These are phyloP conservation scores for Populus ilicifolia DNA, from an alignment of 345 rosid species.

Conservation along the genomic window DNA sequence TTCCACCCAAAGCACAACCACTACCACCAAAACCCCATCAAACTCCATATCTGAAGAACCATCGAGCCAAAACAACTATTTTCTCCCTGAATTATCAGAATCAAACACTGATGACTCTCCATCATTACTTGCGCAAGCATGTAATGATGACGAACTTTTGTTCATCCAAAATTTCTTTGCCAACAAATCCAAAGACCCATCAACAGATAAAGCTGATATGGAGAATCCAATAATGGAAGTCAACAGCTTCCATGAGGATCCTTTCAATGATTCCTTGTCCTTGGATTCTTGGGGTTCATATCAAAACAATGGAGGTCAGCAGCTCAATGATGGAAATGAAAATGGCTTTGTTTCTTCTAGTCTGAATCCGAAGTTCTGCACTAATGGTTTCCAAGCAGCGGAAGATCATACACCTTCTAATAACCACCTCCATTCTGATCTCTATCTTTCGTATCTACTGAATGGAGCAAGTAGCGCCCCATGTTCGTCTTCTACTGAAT, in stretches of 20 bases:
- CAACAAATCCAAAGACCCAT: slow-evolving; percentile 13
- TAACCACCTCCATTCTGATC: slow-evolving; percentile 50
- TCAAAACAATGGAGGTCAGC: slow-evolving; percentile 12
- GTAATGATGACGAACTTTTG: slow-evolving; percentile 61
- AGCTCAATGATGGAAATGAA: background rate
- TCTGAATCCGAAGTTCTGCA: slow-evolving; percentile 1
- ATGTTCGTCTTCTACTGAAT: slow-evolving; percentile 13
- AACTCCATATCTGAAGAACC: slow-evolving; percentile 35
- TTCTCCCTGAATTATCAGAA: slow-evolving; percentile 40
- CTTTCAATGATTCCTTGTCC: slow-evolving; percentile 12
- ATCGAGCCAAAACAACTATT: slow-evolving; percentile 21
- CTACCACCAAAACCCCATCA: slow-evolving; percentile 26
- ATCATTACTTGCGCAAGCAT: slow-evolving; percentile 27
- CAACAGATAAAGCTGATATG: slow-evolving; percentile 19
- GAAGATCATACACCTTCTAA: slow-evolving; percentile 7
- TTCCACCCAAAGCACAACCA: slow-evolving; percentile 13
- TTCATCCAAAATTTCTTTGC: slow-evolving; percentile 64
- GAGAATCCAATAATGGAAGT: background rate
- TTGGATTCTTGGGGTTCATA: slow-evolving; percentile 7
- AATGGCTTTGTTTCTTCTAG: slow-evolving; percentile 16
- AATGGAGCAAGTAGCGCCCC: slow-evolving; percentile 34
- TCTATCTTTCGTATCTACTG: slow-evolving; percentile 53
- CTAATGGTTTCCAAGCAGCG: slow-evolving; percentile 6
- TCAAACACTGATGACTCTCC: slow-evolving; percentile 28
- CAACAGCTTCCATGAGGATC: background rate